Evolutionary conservation across 805 yeast genomes (phyloP).

Genomic region (Lachancea meyersii): DNA sequence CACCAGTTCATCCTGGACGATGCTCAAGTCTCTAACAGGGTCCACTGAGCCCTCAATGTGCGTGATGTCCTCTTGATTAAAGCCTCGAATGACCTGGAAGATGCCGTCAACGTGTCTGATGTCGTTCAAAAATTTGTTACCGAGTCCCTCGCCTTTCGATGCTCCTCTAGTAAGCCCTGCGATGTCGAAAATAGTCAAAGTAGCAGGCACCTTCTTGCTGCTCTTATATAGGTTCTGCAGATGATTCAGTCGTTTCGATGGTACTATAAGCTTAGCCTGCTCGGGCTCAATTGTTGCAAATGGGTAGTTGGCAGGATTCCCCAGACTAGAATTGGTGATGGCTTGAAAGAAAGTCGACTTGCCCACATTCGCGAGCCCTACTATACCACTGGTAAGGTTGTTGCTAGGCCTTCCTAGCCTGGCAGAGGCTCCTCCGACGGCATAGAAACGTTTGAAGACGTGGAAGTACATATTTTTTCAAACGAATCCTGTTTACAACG

Average conservation of each 20-base stretch:
- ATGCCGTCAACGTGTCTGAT: conserved; percentile 77
- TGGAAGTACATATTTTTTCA: background rate
- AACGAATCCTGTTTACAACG: too few species aligned
- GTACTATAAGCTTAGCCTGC: conserved; percentile 68
- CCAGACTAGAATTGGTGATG: conserved; percentile 84
- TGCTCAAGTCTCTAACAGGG: conserved; percentile 69
- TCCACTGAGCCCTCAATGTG: conserved; percentile 69
- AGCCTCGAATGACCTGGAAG: conserved; percentile 72
- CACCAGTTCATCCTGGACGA: conserved; percentile 69
- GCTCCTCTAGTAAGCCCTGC: conserved; percentile 83
- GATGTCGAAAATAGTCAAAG: conserved; percentile 66
- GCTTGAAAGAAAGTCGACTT: conserved; percentile 98
- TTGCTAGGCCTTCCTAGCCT: conserved; percentile 14
- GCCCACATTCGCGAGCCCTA: conserved; percentile 77
- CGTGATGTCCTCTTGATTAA: conserved; percentile 68
- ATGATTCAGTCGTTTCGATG: conserved; percentile 53
- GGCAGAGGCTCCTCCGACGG: background rate
- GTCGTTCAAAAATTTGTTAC: conserved; percentile 72
- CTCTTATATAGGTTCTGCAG: conserved; percentile 53
- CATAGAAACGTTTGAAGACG: conserved; percentile 2
- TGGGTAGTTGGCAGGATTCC: conserved; percentile 97
- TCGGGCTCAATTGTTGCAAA: conserved; percentile 91
- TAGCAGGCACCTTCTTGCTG: conserved; percentile 59
- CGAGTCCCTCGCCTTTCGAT: conserved; percentile 76
- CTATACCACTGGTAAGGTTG: conserved; percentile 52